A percentile compares a stretch with the other conserved stretches of the same genome.
These are phyloP conservation scores for Sporopachydermia cereana DNA, from an alignment of 1,139 yeast species.

Conservation along the genomic window DNA sequence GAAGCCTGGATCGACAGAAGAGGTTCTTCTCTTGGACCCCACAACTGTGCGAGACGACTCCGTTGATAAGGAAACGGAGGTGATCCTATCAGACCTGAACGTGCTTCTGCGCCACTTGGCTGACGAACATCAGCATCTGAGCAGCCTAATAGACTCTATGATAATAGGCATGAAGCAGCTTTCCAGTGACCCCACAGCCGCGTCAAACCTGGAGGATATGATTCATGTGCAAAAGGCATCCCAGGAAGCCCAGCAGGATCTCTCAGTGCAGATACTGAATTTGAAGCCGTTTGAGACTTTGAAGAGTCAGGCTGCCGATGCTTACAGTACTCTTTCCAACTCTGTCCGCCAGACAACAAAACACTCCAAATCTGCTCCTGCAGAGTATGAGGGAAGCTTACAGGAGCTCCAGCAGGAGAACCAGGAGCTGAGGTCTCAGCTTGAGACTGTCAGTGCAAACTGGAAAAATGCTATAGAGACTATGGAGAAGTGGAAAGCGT, in stretches of 20 bases:
- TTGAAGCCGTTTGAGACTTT: background rate
- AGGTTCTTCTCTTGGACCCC: background rate
- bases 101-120: background rate
- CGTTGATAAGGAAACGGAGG: background rate
- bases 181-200: background rate
- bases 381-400: background rate
- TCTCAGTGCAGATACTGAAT: background rate
- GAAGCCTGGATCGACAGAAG: background rate
- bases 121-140: background rate
- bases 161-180: background rate
- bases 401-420: background rate
- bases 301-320: background rate
- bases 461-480: slow-evolving; percentile 5
- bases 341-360: background rate
- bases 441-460: background rate
- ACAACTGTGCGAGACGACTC: background rate
- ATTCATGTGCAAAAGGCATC: background rate
- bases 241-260: background rate
- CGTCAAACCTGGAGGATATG: background rate
- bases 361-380: background rate
- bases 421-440: background rate
- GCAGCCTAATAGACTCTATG: background rate
- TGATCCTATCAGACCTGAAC: slow-evolving; percentile 2
- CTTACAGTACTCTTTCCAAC: background rate
- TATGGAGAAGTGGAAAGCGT: slow-evolving; percentile 8